Conservation (phyloP, 1,284 basidiomycete species). For the Phellopilus nigrolimitatus region DNA sequence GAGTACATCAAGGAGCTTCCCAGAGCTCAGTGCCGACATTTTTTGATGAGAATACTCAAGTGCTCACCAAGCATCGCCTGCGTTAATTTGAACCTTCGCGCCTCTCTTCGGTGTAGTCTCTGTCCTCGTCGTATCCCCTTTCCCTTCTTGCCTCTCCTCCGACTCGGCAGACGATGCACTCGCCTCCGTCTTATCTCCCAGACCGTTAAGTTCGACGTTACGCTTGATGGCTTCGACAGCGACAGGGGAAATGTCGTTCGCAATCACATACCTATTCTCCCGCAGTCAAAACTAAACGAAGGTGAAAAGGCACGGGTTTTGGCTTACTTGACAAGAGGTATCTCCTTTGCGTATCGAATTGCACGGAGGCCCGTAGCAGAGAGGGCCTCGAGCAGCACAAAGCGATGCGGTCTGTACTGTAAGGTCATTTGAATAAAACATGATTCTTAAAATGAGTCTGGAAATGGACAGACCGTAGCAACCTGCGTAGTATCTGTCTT, state of each 20-base stretch:
- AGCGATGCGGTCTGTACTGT: constrained; percentile 56
- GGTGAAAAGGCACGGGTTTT: constrained; percentile 3
- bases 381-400: constrained; percentile 90
- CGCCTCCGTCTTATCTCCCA: constrained; percentile 43
- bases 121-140: constrained; percentile 23
- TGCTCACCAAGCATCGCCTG: constrained; percentile 88
- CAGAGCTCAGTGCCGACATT: not conserved
- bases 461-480: constrained; percentile 2
- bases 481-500: too few species aligned
- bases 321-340: constrained; percentile 79
- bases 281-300: constrained; percentile 7
- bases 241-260: constrained; percentile 86
- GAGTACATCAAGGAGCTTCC: constrained; percentile 85
- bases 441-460: not conserved
- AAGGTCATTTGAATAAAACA: not conserved
- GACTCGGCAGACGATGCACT: too few species aligned
- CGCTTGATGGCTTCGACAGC: constrained; percentile 85
- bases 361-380: constrained; percentile 94
- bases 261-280: constrained; percentile 69
- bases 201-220: constrained; percentile 87
- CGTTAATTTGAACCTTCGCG: constrained; percentile 76
- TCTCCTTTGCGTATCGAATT: constrained; percentile 97
- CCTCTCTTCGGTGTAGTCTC: constrained; percentile 20
- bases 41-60: not conserved
- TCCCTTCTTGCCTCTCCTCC: constrained; percentile 21